Conservation (phyloP, 208 protist species). For the Giardia muris region DNA sequence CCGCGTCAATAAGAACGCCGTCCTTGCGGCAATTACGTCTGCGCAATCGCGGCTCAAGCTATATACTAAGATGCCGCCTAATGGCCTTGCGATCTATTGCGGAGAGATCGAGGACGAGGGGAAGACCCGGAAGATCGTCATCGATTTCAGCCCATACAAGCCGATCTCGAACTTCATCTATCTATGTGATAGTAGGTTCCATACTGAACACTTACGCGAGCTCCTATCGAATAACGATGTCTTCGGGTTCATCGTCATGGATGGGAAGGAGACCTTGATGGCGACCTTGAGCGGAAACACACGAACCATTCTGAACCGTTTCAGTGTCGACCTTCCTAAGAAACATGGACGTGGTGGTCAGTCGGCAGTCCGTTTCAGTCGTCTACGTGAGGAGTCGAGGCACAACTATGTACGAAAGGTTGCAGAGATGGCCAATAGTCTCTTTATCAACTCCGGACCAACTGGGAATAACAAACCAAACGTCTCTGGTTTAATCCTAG, state of each 20-base stretch:
- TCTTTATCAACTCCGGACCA: conserved; percentile 74
- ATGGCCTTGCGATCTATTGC: conserved; percentile 89
- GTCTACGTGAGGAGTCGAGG: conserved; percentile 93
- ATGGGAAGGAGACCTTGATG: conserved; percentile 82
- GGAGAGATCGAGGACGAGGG: conserved; percentile 64
- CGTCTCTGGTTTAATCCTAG: conserved; percentile 90
- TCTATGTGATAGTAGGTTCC: conserved; percentile 77
- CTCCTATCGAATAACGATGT: conserved; percentile 94
- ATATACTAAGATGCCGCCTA: conserved; percentile 39
- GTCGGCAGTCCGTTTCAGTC: conserved; percentile 95
- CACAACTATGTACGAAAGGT: conserved; percentile 91
- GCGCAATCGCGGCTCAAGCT: conserved; percentile 50
- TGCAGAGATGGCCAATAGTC: conserved; percentile 74
- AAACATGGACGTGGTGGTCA: conserved; percentile 98
- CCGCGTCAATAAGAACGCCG: conserved; percentile 83
- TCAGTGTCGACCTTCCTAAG: conserved; percentile 97
- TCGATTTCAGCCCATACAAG: conserved; percentile 97
- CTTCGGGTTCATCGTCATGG: conserved; percentile 99
- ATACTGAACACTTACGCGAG: conserved; percentile 79
- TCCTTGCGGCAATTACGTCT: conserved; percentile 67
- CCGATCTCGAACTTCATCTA: conserved; percentile 95
- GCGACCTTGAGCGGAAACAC: conserved; percentile 88
- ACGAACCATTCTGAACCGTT: conserved; percentile 83
- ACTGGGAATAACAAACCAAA: conserved; percentile 69
- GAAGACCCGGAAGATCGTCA: conserved; percentile 92